Evolutionary conservation across 202 grass and related monocot genomes (phyloP), one percentile per base, ranked within the genome.

Genomic region (Setaria viridis): DNA sequence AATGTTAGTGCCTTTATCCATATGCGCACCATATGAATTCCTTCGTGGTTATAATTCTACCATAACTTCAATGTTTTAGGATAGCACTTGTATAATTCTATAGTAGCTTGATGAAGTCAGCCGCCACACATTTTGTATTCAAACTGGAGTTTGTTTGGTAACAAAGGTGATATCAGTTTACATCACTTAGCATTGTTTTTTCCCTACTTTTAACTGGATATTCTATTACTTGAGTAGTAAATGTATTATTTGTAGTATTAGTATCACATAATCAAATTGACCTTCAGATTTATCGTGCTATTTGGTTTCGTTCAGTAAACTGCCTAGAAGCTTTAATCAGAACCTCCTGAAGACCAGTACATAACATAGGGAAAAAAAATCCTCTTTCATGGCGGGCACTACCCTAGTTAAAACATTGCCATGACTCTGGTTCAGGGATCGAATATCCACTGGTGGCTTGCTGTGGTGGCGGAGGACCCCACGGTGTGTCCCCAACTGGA

Each of bases 361-460:
- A 19, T 51, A 34, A 7, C 6, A 51, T 53, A 34, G 25, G 25
- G 13, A 7, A 25, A 32, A 32, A 53, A 12, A 67, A 42, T 55
- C 2, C 1, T 50, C 21, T 49, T 49, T 15, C 58, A 5, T 59
- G 29, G 11, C 4, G 0, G 7, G 6, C 32, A 10, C 62, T 15
- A 50, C 4, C 11, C 29, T 51, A 49, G 10, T 55, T 70, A 30
- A 46, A 46, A 64, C 11, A 16, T 53, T 78, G 65, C 17, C 20
- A 20, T 29, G 12, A 74, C 5, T 59, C 19, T 30, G 33, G 9
- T 50, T 83, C 64, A 87, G 90, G 90, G 58, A 87, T 89, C 15
- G 43, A 83, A 16, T 0, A 86, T 20, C 87, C 75, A 34, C 80
- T 96, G 7, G 51, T 80, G 25, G 68, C 93, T 39, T 95, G 93